A percentile compares a stretch with the other conserved stretches of the same genome.
phyloP scores from a whole-genome alignment of 179 eudicot genomes.

The Beta corolliflora region DNA sequence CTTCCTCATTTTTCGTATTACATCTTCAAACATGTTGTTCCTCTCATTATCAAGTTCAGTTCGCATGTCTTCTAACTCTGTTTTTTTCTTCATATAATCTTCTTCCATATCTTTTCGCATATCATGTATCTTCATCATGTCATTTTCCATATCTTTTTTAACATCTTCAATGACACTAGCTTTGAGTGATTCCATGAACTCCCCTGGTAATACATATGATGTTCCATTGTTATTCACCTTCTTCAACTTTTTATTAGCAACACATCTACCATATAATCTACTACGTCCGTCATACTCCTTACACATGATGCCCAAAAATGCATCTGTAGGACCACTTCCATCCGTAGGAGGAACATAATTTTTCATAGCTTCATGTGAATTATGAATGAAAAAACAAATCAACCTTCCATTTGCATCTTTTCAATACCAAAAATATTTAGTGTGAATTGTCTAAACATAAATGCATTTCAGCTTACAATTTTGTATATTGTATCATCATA shows the following conservation, averaged over 20 bases:
- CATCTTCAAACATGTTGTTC: background rate
- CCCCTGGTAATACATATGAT: background rate
- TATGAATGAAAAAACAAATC: background rate
- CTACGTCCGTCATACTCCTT: background rate
- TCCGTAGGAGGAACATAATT: background rate
- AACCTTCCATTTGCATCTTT: background rate
- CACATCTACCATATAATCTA: background rate
- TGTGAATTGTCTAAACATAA: too few species aligned
- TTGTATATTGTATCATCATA: constrained; percentile 6
- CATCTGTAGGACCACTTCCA: background rate
- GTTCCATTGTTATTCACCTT: background rate
- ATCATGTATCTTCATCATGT: background rate
- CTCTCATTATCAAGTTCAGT: background rate
- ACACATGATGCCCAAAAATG: background rate
- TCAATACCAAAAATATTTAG: too few species aligned
- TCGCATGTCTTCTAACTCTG: background rate
- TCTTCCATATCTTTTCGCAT: background rate
- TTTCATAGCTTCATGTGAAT: background rate
- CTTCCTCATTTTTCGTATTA: background rate
- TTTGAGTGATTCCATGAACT: background rate
- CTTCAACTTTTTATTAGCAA: background rate
- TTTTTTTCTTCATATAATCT: background rate
- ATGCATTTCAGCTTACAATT: background rate
- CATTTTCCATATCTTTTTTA: background rate
- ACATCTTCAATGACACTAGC: background rate